Base-by-base conservation (phyloP, 148 eudicot species). In the Chenopodium suecicum region DNA sequence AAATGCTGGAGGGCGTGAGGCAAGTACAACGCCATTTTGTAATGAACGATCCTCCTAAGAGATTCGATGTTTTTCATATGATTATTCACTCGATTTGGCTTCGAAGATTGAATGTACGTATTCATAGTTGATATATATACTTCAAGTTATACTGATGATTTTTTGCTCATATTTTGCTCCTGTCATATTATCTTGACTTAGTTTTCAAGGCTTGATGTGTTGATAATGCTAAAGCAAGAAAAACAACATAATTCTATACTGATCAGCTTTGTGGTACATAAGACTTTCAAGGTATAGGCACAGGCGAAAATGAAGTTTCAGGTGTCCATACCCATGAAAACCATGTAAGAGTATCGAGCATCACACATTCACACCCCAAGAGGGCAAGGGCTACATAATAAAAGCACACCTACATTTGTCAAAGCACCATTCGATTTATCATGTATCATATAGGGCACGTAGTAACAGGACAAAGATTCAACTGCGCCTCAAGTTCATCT, bases 1-100 rank as follows among this genome's bases (percentile, higher is more conserved):
- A 62, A 65, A 29, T 93, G 91, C 84, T 85, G 7, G 80, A 84
- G 75, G 82, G 89, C 22, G 91, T 93, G 80, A 91, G 73, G 84
- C 81, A 77, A 71, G 97, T 95, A 67, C 90, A 92, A 70, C 73
- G 88, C 7, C 98, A 95, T 87, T 92, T 95, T 83, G 67, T 86
- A 78, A 83, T 95, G 69, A 93, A 93, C 84, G 84, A 89, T 85
- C 96, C 97, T 48, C 91, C 93, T 1, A 86, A 89, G 82, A 90
- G 91, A 84, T 95, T 81, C 68, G 98, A 95, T 88, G 96, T 93
- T 73, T 91, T 93, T 56, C 91, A 93, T 82, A 95, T 92, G 97
- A 90, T 88, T n/a, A 9, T 94, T 65, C 98, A 93, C 76, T 95
- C 98, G 2, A 77, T 93, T 74, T 95, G 98, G 98, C 91, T 95